A percentile compares a stretch with the other conserved stretches of the same genome.
These are phyloP conservation scores for Eucalyptus coolabah DNA, from an alignment of 345 rosid species.

Conservation along the genomic window DNA sequence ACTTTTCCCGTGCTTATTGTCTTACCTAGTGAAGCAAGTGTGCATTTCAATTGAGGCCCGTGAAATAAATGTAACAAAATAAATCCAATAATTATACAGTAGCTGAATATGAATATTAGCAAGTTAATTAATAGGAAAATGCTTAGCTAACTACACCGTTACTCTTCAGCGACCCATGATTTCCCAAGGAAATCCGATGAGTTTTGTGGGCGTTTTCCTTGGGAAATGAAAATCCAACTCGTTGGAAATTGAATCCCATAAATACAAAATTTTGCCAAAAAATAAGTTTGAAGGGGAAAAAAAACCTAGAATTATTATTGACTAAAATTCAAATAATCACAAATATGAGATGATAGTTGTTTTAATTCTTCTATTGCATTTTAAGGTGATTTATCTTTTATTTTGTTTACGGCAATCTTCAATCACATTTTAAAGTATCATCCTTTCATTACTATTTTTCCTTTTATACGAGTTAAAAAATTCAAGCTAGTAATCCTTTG, in stretches of 20 bases:
- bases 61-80: background rate
- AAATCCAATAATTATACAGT: background rate
- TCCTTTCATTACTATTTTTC: background rate
- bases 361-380: background rate
- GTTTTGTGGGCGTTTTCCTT: background rate
- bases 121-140: background rate
- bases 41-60: background rate
- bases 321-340: background rate
- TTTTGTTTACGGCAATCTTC: background rate
- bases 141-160: background rate
- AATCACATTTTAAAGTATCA: background rate
- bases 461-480: background rate
- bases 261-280: background rate
- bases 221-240: background rate
- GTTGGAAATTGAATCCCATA: background rate
- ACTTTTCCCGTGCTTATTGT: background rate
- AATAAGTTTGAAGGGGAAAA: background rate
- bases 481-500: background rate
- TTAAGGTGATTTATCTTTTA: background rate
- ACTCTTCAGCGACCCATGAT: background rate
- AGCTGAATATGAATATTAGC: background rate
- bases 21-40: background rate
- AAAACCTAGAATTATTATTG: background rate
- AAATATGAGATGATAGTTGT: background rate
- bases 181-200: background rate